A percentile compares a stretch with the other conserved stretches of the same genome.
Evolutionary conservation across 495 filamentous ascomycete genomes (phyloP).

Genomic region (Penicillium tannophilum): DNA sequence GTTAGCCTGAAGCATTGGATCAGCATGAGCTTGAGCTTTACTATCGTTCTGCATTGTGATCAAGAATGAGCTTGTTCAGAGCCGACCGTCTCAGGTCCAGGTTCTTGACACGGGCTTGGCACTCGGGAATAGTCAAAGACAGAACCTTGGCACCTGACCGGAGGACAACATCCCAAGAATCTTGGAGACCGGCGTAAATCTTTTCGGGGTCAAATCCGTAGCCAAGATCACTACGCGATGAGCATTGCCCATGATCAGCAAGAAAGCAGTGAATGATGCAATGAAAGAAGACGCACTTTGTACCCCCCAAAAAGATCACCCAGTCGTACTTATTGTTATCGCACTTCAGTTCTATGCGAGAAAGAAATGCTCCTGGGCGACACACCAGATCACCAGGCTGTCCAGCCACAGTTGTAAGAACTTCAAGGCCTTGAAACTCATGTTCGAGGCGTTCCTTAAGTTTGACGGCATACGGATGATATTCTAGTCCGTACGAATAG

Average conservation of each 20-base stretch:
- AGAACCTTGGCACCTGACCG: slow-evolving; percentile 53
- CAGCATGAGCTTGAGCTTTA: slow-evolving; percentile 33
- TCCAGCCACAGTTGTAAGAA: slow-evolving; percentile 43
- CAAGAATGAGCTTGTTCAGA: slow-evolving; percentile 56
- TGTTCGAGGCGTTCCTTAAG: slow-evolving; percentile 27
- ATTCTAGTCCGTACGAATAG: slow-evolving; percentile 41
- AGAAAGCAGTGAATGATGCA: slow-evolving; percentile 11
- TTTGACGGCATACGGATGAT: slow-evolving; percentile 53
- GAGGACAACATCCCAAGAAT: slow-evolving; percentile 50
- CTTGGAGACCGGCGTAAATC: slow-evolving; percentile 45
- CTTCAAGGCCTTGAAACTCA: slow-evolving; percentile 11
- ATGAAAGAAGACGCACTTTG: slow-evolving; percentile 47
- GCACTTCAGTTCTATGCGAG: slow-evolving; percentile 49
- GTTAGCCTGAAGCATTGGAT: neutral
- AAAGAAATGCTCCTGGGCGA: slow-evolving; percentile 43
- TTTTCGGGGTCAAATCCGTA: slow-evolving; percentile 27
- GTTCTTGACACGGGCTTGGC: slow-evolving; percentile 24
- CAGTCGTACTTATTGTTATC: slow-evolving; percentile 33
- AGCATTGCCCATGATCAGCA: neutral
- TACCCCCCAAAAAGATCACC: slow-evolving; percentile 56
- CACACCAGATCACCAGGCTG: slow-evolving; percentile 52
- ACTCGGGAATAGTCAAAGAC: slow-evolving; percentile 62
- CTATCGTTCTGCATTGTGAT: slow-evolving; percentile 45
- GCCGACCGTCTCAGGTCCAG: slow-evolving; percentile 41
- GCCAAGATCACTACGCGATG: slow-evolving; percentile 45